Evolutionary conservation across 2,329 filamentous ascomycete genomes (phyloP).

Genomic region (Trichoderma afroharzianum): DNA sequence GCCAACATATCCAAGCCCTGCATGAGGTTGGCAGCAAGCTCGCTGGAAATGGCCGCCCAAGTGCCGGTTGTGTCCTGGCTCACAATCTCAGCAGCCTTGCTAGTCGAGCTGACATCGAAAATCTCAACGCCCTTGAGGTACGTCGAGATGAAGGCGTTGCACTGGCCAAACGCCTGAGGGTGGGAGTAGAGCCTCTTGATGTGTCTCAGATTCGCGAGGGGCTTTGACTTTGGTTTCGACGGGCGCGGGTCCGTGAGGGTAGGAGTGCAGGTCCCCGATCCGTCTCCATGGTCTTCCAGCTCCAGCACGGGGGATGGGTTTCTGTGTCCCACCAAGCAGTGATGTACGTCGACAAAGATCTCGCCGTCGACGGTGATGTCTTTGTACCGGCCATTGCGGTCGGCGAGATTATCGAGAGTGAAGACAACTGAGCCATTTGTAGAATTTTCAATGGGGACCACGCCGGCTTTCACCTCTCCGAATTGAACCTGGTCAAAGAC

Average conservation of each 20-base stretch:
- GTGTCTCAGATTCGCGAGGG: conserved; percentile 51
- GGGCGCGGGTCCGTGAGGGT: conserved; percentile 44
- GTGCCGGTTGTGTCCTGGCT: conserved; percentile 54
- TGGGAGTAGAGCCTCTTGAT: conserved; percentile 84
- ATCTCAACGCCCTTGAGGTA: conserved; percentile 72
- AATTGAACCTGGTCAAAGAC: conserved; percentile 77
- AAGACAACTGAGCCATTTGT: conserved; percentile 90
- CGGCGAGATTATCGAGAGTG: conserved; percentile 84
- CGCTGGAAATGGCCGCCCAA: conserved; percentile 74
- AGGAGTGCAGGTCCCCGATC: conserved; percentile 48
- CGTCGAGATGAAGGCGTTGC: conserved; percentile 66
- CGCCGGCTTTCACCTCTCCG: conserved; percentile 62
- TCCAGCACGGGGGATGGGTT: conserved; percentile 27
- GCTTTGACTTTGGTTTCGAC: conserved; percentile 43
- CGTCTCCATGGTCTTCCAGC: conserved; percentile 30
- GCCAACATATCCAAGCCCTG: conserved; percentile 68
- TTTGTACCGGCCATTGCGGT: conserved; percentile 60
- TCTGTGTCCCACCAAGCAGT: conserved; percentile 69
- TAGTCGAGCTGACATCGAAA: conserved; percentile 82
- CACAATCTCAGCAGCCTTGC: conserved; percentile 76
- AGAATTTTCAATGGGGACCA: conserved; percentile 94
- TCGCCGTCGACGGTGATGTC: conserved; percentile 77
- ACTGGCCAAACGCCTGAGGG: conserved; percentile 94
- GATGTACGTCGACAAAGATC: conserved; percentile 81
- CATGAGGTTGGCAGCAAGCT: conserved; percentile 66